These are phyloP conservation scores for Penicillium bovifimosum DNA, from an alignment of 495 filamentous ascomycete species.

Conservation along the genomic window DNA sequence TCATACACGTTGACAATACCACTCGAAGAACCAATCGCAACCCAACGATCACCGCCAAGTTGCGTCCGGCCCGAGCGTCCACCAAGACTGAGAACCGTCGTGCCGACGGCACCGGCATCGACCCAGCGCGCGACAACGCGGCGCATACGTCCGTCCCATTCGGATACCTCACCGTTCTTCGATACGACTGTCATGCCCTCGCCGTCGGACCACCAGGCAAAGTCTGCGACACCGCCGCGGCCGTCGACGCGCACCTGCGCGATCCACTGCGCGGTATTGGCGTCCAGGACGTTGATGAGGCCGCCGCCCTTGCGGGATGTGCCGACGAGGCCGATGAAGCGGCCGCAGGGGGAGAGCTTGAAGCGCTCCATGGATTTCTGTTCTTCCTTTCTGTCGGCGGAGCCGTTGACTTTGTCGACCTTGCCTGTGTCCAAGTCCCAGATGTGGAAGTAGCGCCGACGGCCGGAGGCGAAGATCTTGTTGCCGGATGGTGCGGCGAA, in stretches of 20 bases:
- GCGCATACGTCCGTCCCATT: conserved; percentile 65
- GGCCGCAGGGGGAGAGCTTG: conserved; percentile 77
- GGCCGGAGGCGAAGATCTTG: conserved; percentile 73
- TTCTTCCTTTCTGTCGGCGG: conserved; percentile 61
- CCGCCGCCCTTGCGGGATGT: conserved; percentile 77
- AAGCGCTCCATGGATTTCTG: conserved; percentile 89
- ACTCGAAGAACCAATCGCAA: conserved; percentile 75
- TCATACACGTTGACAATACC: conserved; percentile 95
- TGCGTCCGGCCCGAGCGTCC: conserved; percentile 51
- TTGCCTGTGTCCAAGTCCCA: conserved; percentile 81
- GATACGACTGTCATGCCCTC: conserved; percentile 70
- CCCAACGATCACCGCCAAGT: conserved; percentile 80
- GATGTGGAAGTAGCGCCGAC: conserved; percentile 85
- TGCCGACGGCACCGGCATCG: conserved; percentile 86
- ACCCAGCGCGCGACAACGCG: conserved; percentile 74
- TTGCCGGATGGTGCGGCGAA: conserved; percentile 54
- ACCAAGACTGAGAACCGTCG: conserved; percentile 72
- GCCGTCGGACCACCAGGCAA: conserved; percentile 85
- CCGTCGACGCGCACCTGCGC: conserved; percentile 78
- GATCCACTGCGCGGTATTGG: conserved; percentile 81
- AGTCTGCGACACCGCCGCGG: conserved; percentile 76
- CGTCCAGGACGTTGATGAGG: conserved; percentile 77
- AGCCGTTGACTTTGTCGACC: conserved; percentile 78
- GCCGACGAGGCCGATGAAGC: conserved; percentile 75
- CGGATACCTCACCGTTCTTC: conserved; percentile 87